These are phyloP conservation scores for Tricholoma sp. DNA, from an alignment of 768 basidiomycete species.

Conservation along the genomic window DNA sequence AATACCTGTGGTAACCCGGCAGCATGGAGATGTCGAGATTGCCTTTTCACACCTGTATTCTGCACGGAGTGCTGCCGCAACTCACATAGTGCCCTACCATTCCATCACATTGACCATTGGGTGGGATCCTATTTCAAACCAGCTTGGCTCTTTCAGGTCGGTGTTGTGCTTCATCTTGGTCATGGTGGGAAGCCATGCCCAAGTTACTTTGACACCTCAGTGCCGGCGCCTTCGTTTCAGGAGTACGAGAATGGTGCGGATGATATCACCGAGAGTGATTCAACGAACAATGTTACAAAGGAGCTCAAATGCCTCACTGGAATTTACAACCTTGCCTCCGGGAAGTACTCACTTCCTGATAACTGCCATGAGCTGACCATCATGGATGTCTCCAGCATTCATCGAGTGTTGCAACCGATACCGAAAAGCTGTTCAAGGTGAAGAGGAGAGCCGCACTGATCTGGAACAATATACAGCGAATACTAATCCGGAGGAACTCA, in stretches of 20 bases:
- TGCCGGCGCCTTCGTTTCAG: background rate
- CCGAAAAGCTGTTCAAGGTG: no score
- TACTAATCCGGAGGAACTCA: no score
- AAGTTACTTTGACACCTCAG: background rate
- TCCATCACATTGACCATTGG: constrained; percentile 16
- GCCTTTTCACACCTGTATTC: background rate
- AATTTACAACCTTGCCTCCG: no score
- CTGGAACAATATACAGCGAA: no score
- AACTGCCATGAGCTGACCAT: background rate
- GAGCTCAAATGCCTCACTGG: background rate
- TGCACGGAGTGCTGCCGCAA: background rate
- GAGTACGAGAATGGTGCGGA: background rate
- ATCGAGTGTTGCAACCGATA: no score
- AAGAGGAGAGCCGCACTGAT: no score
- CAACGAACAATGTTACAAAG: background rate
- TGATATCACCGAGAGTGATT: background rate
- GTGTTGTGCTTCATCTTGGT: constrained; percentile 3
- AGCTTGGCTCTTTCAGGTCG: constrained; percentile 9
- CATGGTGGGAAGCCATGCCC: background rate
- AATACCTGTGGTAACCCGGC: no score
- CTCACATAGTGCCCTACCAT: background rate
- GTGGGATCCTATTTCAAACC: constrained; percentile 8
- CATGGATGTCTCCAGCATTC: background rate
- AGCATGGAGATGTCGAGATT: background rate
- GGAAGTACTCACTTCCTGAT: no score